Evolutionary conservation across 306 rosid species (phyloP).

Genomic region (Trichosanthes cucumerina): DNA sequence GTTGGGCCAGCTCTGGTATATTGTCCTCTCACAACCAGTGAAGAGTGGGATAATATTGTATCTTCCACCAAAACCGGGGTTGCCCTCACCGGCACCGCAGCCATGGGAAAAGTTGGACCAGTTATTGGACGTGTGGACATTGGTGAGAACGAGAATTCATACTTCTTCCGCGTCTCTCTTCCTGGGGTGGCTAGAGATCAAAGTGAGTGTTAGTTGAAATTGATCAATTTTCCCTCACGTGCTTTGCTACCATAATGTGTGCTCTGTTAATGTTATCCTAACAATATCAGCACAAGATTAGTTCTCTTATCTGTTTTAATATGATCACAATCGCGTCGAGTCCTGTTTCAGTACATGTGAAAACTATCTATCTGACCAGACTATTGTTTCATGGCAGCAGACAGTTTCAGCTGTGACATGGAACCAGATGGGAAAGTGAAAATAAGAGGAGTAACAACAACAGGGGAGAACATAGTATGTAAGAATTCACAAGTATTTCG

Average conservation of each 20-base stretch:
- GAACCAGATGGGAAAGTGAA: conserved; percentile 46
- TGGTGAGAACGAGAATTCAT: conserved; percentile 62
- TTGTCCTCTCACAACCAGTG: conserved; percentile 40
- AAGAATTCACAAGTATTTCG: conserved; percentile 60
- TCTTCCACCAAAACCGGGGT: conserved; percentile 45
- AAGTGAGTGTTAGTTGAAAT: conserved; percentile 41
- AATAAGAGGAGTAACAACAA: conserved; percentile 50
- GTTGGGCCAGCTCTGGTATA: conserved; percentile 41
- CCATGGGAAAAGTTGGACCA: conserved; percentile 55
- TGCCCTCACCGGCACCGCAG: conserved; percentile 64
- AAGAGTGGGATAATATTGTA: conserved; percentile 46
- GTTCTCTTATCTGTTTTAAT: background rate
- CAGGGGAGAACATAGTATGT: conserved; percentile 58
- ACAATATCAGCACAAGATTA: too few relatives aligned
- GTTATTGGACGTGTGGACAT: conserved; percentile 59
- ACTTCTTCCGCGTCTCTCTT: conserved; percentile 63
- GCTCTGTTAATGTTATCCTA: background rate
- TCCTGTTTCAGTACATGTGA: background rate
- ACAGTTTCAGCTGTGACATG: conserved; percentile 58
- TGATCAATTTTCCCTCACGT: background rate
- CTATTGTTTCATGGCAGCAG: conserved; percentile 32
- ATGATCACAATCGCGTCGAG: background rate
- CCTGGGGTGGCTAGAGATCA: conserved; percentile 81
- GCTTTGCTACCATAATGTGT: background rate
- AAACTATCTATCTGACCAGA: conserved; percentile 7